These are phyloP conservation scores for Umbelopsis sp. DNA, from an alignment of 371 early-diverging fungal genomes.

Conservation along the genomic window DNA sequence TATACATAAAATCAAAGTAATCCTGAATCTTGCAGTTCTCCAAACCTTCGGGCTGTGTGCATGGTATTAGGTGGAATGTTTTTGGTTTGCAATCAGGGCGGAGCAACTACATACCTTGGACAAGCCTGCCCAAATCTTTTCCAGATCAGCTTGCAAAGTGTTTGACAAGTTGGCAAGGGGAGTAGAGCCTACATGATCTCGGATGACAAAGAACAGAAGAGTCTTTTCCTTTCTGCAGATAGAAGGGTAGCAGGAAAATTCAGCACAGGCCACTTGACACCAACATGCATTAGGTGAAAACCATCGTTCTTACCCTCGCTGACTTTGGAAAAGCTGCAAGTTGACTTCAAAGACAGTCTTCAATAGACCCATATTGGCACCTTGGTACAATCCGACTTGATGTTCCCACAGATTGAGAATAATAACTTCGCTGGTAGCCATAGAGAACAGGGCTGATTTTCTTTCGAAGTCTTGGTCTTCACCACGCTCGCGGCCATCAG, in stretches of 20 bases:
- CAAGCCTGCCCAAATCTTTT: conserved; percentile 89
- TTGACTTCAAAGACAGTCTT: conserved; percentile 99
- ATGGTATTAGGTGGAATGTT: neutral
- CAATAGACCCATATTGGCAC: conserved; percentile 98
- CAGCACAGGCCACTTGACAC: neutral
- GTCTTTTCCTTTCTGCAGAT: conserved; percentile 75
- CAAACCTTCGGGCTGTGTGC: conserved; percentile 77
- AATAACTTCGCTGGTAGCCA: conserved; percentile 94
- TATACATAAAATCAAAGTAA: conserved; percentile 92
- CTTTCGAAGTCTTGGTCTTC: conserved; percentile 99
- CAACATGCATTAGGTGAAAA: neutral
- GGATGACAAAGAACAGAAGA: conserved; percentile 91
- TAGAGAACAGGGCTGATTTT: conserved; percentile 95
- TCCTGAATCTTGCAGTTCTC: conserved; percentile 81
- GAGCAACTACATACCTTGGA: conserved; percentile 61
- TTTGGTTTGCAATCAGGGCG: neutral
- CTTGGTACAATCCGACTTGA: conserved; percentile 97
- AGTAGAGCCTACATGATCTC: conserved; percentile 92
- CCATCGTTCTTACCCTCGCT: conserved; percentile 50
- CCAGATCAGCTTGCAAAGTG: conserved; percentile 83
- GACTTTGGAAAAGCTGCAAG: conserved; percentile 90
- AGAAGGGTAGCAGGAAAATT: neutral
- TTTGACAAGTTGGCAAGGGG: conserved; percentile 81
- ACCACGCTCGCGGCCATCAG: conserved; percentile 97
- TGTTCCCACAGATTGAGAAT: conserved; percentile 98